These are phyloP conservation scores for Blastobotrys robertii DNA, from an alignment of 805 yeast genomes.

Conservation along the genomic window DNA sequence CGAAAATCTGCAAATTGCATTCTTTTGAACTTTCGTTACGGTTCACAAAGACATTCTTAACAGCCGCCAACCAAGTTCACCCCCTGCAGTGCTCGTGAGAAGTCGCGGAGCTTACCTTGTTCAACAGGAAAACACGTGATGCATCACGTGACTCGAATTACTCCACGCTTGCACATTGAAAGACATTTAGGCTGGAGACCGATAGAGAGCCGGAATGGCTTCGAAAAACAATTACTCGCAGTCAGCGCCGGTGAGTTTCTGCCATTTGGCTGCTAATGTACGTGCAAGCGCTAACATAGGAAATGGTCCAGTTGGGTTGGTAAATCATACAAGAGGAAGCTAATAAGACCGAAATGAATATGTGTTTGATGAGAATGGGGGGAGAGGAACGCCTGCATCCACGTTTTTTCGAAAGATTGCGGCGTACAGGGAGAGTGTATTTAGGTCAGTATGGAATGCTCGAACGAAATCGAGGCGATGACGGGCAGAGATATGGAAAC, in stretches of 20 bases:
- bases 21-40: too few relatives aligned
- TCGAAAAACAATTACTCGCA: constrained; percentile 1
- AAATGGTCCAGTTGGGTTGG: constrained; percentile 31
- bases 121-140: too few relatives aligned
- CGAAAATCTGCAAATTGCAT: too few relatives aligned
- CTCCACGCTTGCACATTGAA: too few relatives aligned
- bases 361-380: constrained; percentile 59
- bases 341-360: constrained; percentile 36
- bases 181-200: background rate
- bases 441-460: background rate
- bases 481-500: too few relatives aligned
- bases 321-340: background rate
- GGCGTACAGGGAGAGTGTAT: constrained; percentile 12
- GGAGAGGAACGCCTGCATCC: constrained; percentile 50
- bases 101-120: too few relatives aligned
- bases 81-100: too few relatives aligned
- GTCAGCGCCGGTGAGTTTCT: constrained; percentile 1
- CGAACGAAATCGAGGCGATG: too few relatives aligned
- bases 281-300: constrained; percentile 20
- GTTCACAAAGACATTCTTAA: too few relatives aligned
- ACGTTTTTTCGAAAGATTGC: constrained; percentile 36
- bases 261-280: background rate
- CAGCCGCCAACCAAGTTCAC: too few relatives aligned
- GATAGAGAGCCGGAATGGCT: background rate
- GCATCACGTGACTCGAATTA: too few relatives aligned